Percentiles rank a stretch among this genome's conserved stretches.
Evolutionary conservation across 805 yeast genomes (phyloP).

Genomic region (Blastobotrys muscicola): DNA sequence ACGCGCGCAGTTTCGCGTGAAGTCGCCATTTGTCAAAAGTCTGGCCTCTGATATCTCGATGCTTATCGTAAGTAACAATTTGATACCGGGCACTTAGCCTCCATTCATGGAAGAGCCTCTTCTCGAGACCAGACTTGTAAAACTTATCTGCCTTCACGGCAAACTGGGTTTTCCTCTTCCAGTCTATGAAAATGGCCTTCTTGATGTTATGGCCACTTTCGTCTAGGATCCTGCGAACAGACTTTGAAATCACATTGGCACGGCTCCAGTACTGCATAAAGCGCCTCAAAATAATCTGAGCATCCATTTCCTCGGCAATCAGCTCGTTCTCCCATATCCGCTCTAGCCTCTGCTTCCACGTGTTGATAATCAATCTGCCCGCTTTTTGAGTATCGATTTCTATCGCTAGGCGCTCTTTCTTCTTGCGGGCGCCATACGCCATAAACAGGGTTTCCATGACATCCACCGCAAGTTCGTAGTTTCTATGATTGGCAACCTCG

Average conservation of each 20-base stretch:
- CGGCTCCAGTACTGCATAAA: not conserved
- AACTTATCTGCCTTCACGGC: constrained; percentile 11
- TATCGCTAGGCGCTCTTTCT: not conserved
- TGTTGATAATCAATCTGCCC: not conserved
- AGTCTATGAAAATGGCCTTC: constrained; percentile 2
- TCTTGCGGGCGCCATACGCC: not conserved
- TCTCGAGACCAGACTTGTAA: constrained; percentile 7
- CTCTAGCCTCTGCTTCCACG: not conserved
- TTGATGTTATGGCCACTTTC: not conserved
- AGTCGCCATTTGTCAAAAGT: not conserved
- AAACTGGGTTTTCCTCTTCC: constrained; percentile 6
- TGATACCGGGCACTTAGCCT: constrained; percentile 1
- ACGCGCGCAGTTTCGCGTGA: too few species aligned
- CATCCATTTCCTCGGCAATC: constrained; percentile 3
- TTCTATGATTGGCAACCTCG: not conserved
- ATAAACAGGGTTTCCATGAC: not conserved
- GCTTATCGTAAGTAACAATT: not conserved
- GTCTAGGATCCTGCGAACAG: not conserved
- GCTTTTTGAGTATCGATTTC: not conserved
- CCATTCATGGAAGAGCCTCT: constrained; percentile 10
- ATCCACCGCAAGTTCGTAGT: not conserved
- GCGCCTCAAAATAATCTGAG: not conserved
- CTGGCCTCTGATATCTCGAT: not conserved
- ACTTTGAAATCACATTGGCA: not conserved
- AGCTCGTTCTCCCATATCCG: not conserved